Conservation (phyloP, 495 filamentous ascomycete genomes). For the Lepraria neglecta region DNA sequence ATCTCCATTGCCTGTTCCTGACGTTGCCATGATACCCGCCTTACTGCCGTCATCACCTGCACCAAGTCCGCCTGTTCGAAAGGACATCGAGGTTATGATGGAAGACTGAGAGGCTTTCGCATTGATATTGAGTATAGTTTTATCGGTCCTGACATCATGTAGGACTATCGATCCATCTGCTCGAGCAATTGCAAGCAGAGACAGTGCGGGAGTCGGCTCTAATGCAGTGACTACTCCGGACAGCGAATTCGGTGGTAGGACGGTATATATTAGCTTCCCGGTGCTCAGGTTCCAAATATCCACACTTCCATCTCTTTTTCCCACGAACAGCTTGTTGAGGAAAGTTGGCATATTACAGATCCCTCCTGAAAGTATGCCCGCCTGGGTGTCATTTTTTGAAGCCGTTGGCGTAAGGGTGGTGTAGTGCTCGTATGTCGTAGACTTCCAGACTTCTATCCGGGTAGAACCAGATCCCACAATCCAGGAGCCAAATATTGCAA, state of each 20-base stretch:
- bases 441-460: constrained; percentile 83
- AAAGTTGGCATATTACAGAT: constrained; percentile 84
- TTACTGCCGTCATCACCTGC: constrained; percentile 79
- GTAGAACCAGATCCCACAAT: constrained; percentile 72
- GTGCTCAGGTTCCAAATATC: constrained; percentile 97
- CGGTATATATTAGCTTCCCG: constrained; percentile 79
- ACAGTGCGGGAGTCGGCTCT: constrained; percentile 73
- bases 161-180: constrained; percentile 69
- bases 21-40: constrained; percentile 81
- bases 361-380: constrained; percentile 59
- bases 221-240: constrained; percentile 75
- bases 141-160: constrained; percentile 72
- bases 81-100: constrained; percentile 72
- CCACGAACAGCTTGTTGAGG: constrained; percentile 90
- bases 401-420: constrained; percentile 60
- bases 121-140: constrained; percentile 58
- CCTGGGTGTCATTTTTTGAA: constrained; percentile 38
- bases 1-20: constrained; percentile 64
- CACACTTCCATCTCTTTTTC: constrained; percentile 75
- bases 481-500: constrained; percentile 87
- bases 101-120: constrained; percentile 46
- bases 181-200: constrained; percentile 82
- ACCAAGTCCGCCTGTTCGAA: constrained; percentile 84
- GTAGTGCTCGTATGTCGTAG: constrained; percentile 77
- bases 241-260: constrained; percentile 59